These are phyloP conservation scores for Thelonectria rubi DNA, from an alignment of 2,329 filamentous ascomycete genomes.

Conservation along the genomic window DNA sequence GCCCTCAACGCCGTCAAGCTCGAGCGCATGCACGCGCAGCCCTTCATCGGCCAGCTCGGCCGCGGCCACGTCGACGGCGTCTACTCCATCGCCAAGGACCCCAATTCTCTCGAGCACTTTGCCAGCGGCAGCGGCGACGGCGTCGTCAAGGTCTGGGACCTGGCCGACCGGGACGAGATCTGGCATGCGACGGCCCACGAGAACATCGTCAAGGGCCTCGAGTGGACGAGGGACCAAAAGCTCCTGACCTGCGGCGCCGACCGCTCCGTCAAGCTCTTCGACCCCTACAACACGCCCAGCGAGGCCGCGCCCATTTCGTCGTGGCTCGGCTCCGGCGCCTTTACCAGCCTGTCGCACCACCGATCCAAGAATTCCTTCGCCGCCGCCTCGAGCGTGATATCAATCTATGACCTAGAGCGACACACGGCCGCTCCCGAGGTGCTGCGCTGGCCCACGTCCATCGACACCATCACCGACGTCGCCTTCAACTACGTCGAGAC, in stretches of 20 bases:
- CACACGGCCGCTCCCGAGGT: constrained; percentile 84
- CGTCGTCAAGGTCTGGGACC: constrained; percentile 90
- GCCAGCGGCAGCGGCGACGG: constrained; percentile 91
- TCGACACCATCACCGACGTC: constrained; percentile 89
- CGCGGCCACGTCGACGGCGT: constrained; percentile 89
- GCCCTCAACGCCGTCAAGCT: constrained; percentile 83
- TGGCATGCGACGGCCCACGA: constrained; percentile 88
- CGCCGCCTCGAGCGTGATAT: constrained; percentile 78
- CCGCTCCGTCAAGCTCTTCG: constrained; percentile 87
- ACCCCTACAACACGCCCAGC: constrained; percentile 79
- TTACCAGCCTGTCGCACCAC: constrained; percentile 86
- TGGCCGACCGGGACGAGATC: constrained; percentile 75
- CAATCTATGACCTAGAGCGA: constrained; percentile 87
- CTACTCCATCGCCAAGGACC: constrained; percentile 83
- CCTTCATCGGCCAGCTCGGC: constrained; percentile 86
- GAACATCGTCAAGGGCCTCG: constrained; percentile 90
- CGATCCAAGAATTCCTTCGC: constrained; percentile 82
- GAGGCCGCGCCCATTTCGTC: constrained; percentile 80
- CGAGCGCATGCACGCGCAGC: constrained; percentile 83
- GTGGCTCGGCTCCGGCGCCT: constrained; percentile 84
- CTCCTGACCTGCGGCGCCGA: constrained; percentile 89
- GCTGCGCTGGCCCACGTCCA: constrained; percentile 85
- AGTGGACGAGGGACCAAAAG: constrained; percentile 87
- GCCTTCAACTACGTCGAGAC: constrained; percentile 96
- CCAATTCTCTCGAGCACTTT: constrained; percentile 75